Base-by-base conservation (phyloP, 2,329 filamentous ascomycete genomes). In the Metarhizium guizhouense region DNA sequence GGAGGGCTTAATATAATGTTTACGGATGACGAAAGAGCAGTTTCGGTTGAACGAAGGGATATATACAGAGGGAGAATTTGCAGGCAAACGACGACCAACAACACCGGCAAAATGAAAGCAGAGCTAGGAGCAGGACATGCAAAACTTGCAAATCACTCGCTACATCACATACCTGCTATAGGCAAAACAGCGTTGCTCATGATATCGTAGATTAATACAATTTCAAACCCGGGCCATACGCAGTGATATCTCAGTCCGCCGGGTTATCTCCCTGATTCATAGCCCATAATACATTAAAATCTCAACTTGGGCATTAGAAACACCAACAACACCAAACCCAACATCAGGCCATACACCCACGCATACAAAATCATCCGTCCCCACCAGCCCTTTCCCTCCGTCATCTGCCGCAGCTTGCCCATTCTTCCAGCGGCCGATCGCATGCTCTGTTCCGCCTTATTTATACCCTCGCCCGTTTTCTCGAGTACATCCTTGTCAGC, bases 331-430 rank as follows among this genome's bases (percentile, higher is more conserved):
- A 96, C 74, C 18, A 90, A 81, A 30, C 83, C 72, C n/a, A 95
- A 64, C 85, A 90, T 93, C 59, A 96, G 70, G 34, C 83, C 90
- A 64, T 86, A 88, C 51, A 96, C 91, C 79, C 89, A 87, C 43
- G 78, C 86, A 75, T 94, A 96, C 58, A 96, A 76, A 72, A 93
- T 77, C 76, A 95, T 82, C 53, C 92, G 76, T 6, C 87, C 91
- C 83, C 82, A 90, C 87, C 88, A 95, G 0, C 91, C 91, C 67
- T 87, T 86, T 3, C 91, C 92, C 74, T 96, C 93, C 16, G 87
- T 90, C 84, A 95, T 90, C 53, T 80, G 80, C 62, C 83, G 77
- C 67, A 97, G 70, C 64, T 82, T 79, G 1, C 88, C 86, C 89
- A 97, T 95, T 59, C 84, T 77, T 60, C 83, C 81, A 54, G 84